Evolutionary conservation across 2,329 filamentous ascomycete genomes (phyloP).

Genomic region (Aureobasidium subglaciale): DNA sequence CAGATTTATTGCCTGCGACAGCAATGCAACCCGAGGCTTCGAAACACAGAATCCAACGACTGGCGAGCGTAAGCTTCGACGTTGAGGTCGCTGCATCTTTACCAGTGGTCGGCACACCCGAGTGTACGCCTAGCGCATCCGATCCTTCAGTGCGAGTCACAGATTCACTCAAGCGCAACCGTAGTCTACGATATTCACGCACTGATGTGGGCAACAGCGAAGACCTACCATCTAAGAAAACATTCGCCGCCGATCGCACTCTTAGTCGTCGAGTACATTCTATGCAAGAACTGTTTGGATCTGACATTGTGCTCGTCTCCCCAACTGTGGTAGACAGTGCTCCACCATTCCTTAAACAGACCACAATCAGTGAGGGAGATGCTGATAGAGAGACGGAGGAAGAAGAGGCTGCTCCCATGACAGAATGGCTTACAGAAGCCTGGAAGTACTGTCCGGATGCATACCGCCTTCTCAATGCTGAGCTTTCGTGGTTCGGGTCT

Average conservation of each 20-base stretch:
- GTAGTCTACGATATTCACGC: background rate
- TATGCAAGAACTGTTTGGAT: background rate
- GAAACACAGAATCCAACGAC: background rate
- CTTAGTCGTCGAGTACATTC: background rate
- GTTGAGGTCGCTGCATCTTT: background rate
- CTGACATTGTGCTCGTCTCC: background rate
- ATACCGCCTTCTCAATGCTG: background rate
- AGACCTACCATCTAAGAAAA: background rate
- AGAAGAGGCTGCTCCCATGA: background rate
- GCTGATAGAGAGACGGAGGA: constrained; percentile 1
- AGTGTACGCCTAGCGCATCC: background rate
- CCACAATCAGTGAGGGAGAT: background rate
- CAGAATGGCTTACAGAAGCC: background rate
- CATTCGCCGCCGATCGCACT: background rate
- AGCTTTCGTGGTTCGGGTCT: constrained; percentile 1
- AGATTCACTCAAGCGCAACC: background rate
- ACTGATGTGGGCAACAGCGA: background rate
- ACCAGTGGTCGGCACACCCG: background rate
- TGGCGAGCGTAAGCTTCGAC: background rate
- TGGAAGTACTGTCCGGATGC: background rate
- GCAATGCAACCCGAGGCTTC: background rate
- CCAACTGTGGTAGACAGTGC: background rate
- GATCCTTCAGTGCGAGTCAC: background rate
- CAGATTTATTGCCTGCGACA: background rate
- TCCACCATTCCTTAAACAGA: background rate